Percentiles rank a stretch among this genome's conserved stretches.
These are phyloP conservation scores for Naumovozyma castellii DNA, from an alignment of 805 yeast genomes.

Conservation along the genomic window DNA sequence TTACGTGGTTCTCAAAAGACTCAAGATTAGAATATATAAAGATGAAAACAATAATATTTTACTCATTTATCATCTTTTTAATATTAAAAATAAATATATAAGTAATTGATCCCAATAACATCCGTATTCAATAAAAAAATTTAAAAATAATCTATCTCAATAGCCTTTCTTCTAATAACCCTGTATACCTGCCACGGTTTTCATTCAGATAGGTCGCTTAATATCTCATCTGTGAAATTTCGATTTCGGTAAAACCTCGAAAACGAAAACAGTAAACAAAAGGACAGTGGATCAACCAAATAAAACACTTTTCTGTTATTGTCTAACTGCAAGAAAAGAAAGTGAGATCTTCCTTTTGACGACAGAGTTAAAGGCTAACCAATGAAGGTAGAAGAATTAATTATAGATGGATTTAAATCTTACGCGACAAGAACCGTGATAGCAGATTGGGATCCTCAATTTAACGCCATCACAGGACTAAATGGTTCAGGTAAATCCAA, in stretches of 20 bases:
- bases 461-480: conserved; percentile 94
- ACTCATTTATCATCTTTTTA: conserved; percentile 4
- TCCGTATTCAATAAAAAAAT: background rate
- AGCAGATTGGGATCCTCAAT: conserved; percentile 90
- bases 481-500: conserved; percentile 98
- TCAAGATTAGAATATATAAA: conserved; percentile 46
- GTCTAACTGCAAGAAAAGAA: no score
- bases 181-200: no score
- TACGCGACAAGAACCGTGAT: conserved; percentile 95
- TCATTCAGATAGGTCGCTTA: no score
- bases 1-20: conserved; percentile 98
- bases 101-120: background rate
- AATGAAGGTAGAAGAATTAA: conserved; percentile 95
- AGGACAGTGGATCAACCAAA: no score
- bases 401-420: conserved; percentile 95
- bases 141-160: background rate
- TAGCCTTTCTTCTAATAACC: no score
- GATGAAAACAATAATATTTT: conserved; percentile 5
- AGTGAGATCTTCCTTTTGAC: no score
- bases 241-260: no score
- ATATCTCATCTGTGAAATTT: no score
- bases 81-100: conserved; percentile 4
- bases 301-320: no score
- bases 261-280: no score
- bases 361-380: no score